Evolutionary conservation across 768 basidiomycete species (phyloP).

Genomic region (Amanita rimosa): DNA sequence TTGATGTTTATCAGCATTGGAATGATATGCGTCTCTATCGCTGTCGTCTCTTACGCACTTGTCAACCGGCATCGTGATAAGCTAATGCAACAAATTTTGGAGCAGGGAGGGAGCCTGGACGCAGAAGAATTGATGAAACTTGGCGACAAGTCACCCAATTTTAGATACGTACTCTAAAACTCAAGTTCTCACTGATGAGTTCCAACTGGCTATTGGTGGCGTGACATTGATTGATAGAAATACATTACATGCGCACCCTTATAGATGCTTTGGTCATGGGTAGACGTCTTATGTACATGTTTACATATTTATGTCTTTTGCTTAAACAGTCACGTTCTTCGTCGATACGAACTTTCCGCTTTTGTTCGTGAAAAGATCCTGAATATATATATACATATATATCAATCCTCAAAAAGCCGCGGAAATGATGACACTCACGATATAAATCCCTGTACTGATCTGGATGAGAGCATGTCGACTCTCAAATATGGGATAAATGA

Average conservation of each 20-base stretch:
- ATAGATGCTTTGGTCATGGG: no score
- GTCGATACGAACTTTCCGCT: slow-evolving; percentile 19
- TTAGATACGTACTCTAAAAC: slow-evolving; percentile 38
- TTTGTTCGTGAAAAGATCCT: slow-evolving; percentile 23
- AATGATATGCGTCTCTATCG: slow-evolving; percentile 36
- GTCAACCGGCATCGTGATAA: slow-evolving; percentile 47
- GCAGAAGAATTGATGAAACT: slow-evolving; percentile 26
- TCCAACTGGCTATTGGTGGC: no score
- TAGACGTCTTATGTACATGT: no score
- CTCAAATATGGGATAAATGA: slow-evolving; percentile 83
- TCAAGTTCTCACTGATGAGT: no score
- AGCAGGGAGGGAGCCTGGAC: slow-evolving; percentile 23
- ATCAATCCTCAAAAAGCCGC: neutral
- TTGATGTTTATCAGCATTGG: slow-evolving; percentile 33
- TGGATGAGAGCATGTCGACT: slow-evolving; percentile 52
- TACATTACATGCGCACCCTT: neutral
- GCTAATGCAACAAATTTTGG: slow-evolving; percentile 15
- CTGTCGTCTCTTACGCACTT: slow-evolving; percentile 35
- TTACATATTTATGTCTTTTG: neutral
- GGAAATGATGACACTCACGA: slow-evolving; percentile 27
- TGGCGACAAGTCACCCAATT: slow-evolving; percentile 55
- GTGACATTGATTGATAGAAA: neutral
- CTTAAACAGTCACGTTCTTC: neutral
- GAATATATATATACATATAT: neutral
- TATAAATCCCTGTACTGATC: slow-evolving; percentile 52